Base-by-base conservation (phyloP, 371 early-diverging fungal genomes). In the Umbelopsis sp. region DNA sequence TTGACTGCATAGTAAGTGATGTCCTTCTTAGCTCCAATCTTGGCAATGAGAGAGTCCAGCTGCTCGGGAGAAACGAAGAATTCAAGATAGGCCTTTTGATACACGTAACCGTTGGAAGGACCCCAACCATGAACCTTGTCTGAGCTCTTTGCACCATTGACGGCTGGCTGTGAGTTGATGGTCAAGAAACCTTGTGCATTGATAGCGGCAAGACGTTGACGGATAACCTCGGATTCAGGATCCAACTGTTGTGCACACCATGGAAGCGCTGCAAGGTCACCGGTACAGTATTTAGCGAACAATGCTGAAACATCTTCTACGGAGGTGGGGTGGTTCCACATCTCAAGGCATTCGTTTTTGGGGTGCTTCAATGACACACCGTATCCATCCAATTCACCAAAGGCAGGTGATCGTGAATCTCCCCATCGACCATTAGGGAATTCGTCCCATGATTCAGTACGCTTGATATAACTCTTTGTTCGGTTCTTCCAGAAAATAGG, bases 381-480 rank as follows among this genome's bases (percentile, higher is more conserved):
- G 79, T 92, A 95, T 44, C 96, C 93, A 73, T 95, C 97, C 70
- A 97, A 79, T 67, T 98, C 97, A 68, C 99, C 97, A 82, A 91
- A 98, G 11, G 97, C 83, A 41, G 94, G 91, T 8, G 97, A 97
- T 16, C 97, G 87, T 22, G 97, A 89, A 74, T 97, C 97, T 45
- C 98, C 98, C 99, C 98, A 99, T 62, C 99, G 92, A 45, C 99
- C 99, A 77, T 99, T 99, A 24, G 97, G 98, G 75, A 95, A 99
- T 72, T 97, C 98, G 81, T 99, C 98, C 99, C 99, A 98, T 24
- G 89, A 81, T 72, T 95, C 96, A 4, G 99, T 99, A 65, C 97
- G 92, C 65, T 89, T 80, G 69, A 97, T 91, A 82, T 99, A 97
- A 74, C 93, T 93, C 72, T 92, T 89, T 63, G 93, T 87, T 48